phyloP scores from a whole-genome alignment of 805 yeast species.

The Sungouiella thailandica region DNA sequence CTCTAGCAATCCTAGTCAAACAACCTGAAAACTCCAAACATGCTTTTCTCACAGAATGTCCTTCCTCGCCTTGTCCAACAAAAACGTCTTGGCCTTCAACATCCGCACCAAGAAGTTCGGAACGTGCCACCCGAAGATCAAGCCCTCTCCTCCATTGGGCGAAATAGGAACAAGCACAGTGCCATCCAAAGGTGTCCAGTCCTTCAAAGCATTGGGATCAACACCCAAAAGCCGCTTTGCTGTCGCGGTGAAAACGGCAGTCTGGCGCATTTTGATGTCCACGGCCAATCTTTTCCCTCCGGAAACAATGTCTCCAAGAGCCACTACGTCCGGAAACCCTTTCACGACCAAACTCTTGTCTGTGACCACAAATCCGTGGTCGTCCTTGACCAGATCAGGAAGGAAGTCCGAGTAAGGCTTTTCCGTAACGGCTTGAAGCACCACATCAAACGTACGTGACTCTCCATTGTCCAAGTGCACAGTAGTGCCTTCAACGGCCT shows the following conservation, averaged over 20 bases:
- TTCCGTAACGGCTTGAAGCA: slow-evolving; percentile 21
- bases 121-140: slow-evolving; percentile 21
- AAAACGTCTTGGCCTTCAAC: slow-evolving; percentile 24
- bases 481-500: slow-evolving; percentile 10
- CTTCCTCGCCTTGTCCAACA: slow-evolving; percentile 21
- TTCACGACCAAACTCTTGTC: slow-evolving; percentile 22
- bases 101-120: slow-evolving; percentile 26
- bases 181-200: slow-evolving; percentile 5
- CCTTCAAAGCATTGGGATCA: not conserved
- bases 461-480: slow-evolving; percentile 17
- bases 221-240: slow-evolving; percentile 4
- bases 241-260: slow-evolving; percentile 10
- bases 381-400: slow-evolving; percentile 18
- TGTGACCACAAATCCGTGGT: slow-evolving; percentile 24
- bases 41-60: slow-evolving; percentile 10
- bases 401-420: slow-evolving; percentile 33
- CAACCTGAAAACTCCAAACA: too few relatives aligned
- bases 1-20: too few relatives aligned
- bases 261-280: slow-evolving; percentile 23
- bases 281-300: slow-evolving; percentile 19
- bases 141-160: slow-evolving; percentile 32
- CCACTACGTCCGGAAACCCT: slow-evolving; percentile 24
- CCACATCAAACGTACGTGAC: slow-evolving; percentile 21
- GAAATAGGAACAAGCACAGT: slow-evolving; percentile 29
- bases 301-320: slow-evolving; percentile 31